phyloP scores from a whole-genome alignment of 2,329 filamentous ascomycete genomes.

The Fusarium udum region DNA sequence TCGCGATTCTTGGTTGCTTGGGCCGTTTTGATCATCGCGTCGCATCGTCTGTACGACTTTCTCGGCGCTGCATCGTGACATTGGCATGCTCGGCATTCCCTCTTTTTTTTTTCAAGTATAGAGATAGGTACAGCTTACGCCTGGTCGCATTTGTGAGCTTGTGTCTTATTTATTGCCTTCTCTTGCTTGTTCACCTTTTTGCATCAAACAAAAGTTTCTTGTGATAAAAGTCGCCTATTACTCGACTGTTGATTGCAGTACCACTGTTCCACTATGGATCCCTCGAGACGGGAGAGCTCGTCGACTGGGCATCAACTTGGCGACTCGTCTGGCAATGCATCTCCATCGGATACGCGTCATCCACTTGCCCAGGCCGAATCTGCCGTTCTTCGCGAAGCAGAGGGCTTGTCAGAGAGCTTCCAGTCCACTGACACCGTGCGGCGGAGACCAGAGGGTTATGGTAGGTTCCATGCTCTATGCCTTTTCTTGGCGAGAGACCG shows the following conservation, averaged over 20 bases:
- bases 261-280: slow-evolving; percentile 54
- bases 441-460: slow-evolving; percentile 67
- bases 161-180: not conserved
- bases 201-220: slow-evolving; percentile 14
- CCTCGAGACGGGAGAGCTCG: slow-evolving; percentile 47
- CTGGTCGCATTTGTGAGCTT: slow-evolving; percentile 6
- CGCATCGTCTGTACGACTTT: slow-evolving; percentile 24
- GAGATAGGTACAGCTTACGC: slow-evolving; percentile 15
- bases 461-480: slow-evolving; percentile 50
- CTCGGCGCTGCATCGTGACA: slow-evolving; percentile 33
- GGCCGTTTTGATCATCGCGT: slow-evolving; percentile 26
- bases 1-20: slow-evolving; percentile 17
- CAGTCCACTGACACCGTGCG: slow-evolving; percentile 70
- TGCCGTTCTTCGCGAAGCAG: slow-evolving; percentile 50
- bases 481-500: slow-evolving; percentile 4
- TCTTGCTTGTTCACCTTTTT: slow-evolving; percentile 14
- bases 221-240: slow-evolving; percentile 5
- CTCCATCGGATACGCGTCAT: slow-evolving; percentile 61
- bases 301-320: slow-evolving; percentile 50
- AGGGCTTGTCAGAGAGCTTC: slow-evolving; percentile 62
- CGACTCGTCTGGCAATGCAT: slow-evolving; percentile 52
- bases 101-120: slow-evolving; percentile 24
- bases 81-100: slow-evolving; percentile 46
- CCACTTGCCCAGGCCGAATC: slow-evolving; percentile 51
- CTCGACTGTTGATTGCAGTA: slow-evolving; percentile 13